Base-by-base conservation (phyloP, 768 basidiomycete genomes). In the Suillus sp. region DNA sequence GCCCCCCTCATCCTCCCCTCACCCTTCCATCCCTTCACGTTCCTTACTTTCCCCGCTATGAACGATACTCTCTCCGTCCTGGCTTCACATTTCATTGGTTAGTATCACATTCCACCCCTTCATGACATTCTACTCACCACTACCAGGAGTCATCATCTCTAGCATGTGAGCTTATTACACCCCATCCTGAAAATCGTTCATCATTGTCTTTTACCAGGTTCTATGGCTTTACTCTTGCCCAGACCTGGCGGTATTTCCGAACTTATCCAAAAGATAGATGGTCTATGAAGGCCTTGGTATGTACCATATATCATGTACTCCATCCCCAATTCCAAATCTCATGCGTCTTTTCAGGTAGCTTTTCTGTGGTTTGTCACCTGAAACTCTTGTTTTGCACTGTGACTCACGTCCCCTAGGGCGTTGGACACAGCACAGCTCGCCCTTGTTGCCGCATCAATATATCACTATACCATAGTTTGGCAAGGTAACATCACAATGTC, bases 171-270 rank as follows among this genome's bases (percentile, higher is more conserved):
- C n/a, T 35, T 32, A 34, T 55, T 37, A 1, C 32, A 8, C 11
- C 40, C 56, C 18, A 35, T 58, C 20, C 13, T n/a, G 3, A 20
- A n/a, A 10, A n/a, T 35, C 22, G 37, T 37, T 40, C 6, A 32
- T 27, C 43, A 34, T 62, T 43, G 4, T 32, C 43, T 56, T 35
- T 34, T 4, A 48, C 47, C 25, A 77, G 76, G 69, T 63, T 77
- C 68, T 77, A 77, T 53, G 76, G 76, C 48, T 64, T 78, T 62
- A 77, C 77, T 9, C 59, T 77, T 57, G 70, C 72, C 1, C 77
- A 78, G 56, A 76, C 74, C 51, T 74, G 71, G 71, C 70, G 69
- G 34, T 77, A 77, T 61, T 77, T 74, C 40, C 70, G 69, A 32
- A 66, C 72, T 40, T 77, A 71, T 62, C 67, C 68, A 27, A 69